Base-by-base conservation (phyloP, 176 grass and related monocot species). In the Triticum aestivum region DNA sequence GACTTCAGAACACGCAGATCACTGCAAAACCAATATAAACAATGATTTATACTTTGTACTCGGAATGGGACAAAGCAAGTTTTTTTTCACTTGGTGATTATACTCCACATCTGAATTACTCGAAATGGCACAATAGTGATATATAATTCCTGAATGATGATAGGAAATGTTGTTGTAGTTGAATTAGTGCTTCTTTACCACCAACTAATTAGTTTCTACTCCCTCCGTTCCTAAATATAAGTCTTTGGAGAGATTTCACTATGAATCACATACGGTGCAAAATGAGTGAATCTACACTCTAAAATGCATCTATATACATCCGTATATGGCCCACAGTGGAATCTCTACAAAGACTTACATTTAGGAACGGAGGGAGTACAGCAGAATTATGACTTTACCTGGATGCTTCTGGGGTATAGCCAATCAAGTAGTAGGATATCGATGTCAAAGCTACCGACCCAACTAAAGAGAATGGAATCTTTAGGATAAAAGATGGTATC, bases 391-490 rank as follows among this genome's bases (percentile, higher is more conserved):
- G 79, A 17, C 9, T 86, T 44, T 97, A 94, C 94, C 94, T 90
- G 35, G 70, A 63, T 83, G 90, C 80, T 82, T 92, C 84, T 11
- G 87, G 87, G 79, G 88, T 85, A 92, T 90, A 98, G 24, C 95
- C 95, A 75, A 98, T 95, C n/a, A 98, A 70, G 77, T 82, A 98
- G 71, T 98, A 98, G 56, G 95, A 89, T 88, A 91, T 79, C 73
- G 89, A 91, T 72, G 91, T 87, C 95, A 92, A 98, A 54, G 89
- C 77, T 35, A 95, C 61, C 35, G 93, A 91, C 61, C 90, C 91
- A 62, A 90, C 18, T 73, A 98, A 87, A 67, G 95, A 98, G 41
- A 92, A 11, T 29, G 93, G 95, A 75, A 98, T 75, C 77, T 95
- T 95, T 45, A 98, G 65, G 17, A 95, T 83, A 61, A 85, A 86